Percentiles rank a stretch among this genome's conserved stretches.
These are phyloP conservation scores for Stramenopiles sp. DNA, from an alignment of 352 stramenopile genomes.

Conservation along the genomic window DNA sequence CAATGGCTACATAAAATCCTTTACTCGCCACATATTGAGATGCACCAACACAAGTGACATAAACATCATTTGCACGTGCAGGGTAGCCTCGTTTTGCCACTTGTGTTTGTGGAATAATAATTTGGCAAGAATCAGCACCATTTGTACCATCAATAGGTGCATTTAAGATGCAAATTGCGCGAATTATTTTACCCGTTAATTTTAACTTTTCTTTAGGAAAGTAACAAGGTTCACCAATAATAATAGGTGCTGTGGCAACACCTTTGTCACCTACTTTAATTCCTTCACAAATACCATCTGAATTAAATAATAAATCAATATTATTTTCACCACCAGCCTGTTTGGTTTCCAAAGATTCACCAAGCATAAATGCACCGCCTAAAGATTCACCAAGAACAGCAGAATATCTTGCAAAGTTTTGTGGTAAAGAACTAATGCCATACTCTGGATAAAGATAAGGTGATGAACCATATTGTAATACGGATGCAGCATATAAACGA, in stretches of 20 bases:
- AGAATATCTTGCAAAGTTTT: constrained; percentile 92
- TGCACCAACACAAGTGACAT: constrained; percentile 75
- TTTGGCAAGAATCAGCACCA: constrained; percentile 75
- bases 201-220: constrained; percentile 62
- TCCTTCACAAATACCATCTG: constrained; percentile 56
- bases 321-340: too few relatives aligned
- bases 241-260: constrained; percentile 71
- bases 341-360: constrained; percentile 20
- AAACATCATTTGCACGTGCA: constrained; percentile 91
- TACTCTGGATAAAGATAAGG: constrained; percentile 99
- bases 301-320: constrained; percentile 65
- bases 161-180: constrained; percentile 95
- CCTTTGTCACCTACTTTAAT: constrained; percentile 40
- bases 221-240: constrained; percentile 95
- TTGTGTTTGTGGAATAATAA: constrained; percentile 81
- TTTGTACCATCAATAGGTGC: constrained; percentile 81
- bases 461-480: constrained; percentile 65
- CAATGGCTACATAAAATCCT: constrained; percentile 92
- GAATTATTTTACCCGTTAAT: constrained; percentile 64
- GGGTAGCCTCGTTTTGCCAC: too few relatives aligned
- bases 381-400: constrained; percentile 93
- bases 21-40: constrained; percentile 63
- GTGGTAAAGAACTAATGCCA: constrained; percentile 76
- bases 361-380: constrained; percentile 97
- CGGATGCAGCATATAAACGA: constrained; percentile 87